Evolutionary conservation across 805 yeast species (phyloP).

Genomic region (Zygotorulaspora chibaensis): DNA sequence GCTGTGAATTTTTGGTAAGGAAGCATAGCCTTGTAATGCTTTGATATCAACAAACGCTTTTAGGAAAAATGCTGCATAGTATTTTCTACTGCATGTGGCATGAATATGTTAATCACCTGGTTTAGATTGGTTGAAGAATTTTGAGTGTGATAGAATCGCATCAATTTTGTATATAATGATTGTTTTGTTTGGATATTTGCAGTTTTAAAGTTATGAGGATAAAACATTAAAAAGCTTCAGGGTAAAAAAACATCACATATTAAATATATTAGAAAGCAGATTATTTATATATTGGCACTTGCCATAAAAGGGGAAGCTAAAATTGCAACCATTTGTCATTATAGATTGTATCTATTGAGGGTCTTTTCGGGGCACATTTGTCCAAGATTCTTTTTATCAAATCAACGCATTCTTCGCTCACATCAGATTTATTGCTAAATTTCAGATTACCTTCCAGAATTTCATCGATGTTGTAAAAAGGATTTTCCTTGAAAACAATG

Average conservation of each 20-base stretch:
- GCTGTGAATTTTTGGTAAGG: too few species aligned
- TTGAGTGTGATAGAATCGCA: too few species aligned
- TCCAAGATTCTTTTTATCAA: slow-evolving; percentile 63
- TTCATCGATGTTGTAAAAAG: slow-evolving; percentile 92
- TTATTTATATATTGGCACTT: not conserved
- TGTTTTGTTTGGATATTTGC: too few species aligned
- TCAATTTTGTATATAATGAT: too few species aligned
- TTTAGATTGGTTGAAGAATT: too few species aligned
- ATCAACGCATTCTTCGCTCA: slow-evolving; percentile 55
- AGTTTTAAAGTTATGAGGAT: too few species aligned
- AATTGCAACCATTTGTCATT: slow-evolving; percentile 64
- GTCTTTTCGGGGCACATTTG: slow-evolving; percentile 63
- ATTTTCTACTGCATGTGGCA: too few species aligned
- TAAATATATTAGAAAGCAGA: not conserved
- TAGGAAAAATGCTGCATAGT: too few species aligned
- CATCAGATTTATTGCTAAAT: slow-evolving; percentile 36
- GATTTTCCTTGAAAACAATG: slow-evolving; percentile 87
- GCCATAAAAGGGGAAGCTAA: slow-evolving; percentile 4
- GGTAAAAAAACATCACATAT: not conserved
- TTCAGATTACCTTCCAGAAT: slow-evolving; percentile 85
- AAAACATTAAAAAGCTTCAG: too few species aligned
- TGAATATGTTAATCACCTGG: too few species aligned
- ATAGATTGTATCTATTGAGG: slow-evolving; percentile 65
- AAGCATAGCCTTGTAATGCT: too few species aligned
- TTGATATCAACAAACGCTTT: too few species aligned